Percentiles rank a stretch among this genome's conserved stretches.
These are phyloP conservation scores for Luffa acutangula DNA, from an alignment of 306 rosid species.

Conservation along the genomic window DNA sequence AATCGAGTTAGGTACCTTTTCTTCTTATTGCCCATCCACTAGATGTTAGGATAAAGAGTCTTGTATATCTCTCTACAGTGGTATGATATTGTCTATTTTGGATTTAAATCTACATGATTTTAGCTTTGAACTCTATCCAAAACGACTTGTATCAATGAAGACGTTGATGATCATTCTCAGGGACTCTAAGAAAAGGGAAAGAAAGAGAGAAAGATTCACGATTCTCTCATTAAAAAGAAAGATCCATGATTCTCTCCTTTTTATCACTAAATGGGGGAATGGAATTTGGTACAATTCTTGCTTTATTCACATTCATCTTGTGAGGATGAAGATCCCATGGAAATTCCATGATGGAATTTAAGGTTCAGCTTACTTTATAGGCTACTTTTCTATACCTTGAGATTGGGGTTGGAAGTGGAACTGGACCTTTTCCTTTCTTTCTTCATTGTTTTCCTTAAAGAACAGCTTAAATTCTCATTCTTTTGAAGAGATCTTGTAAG, in stretches of 20 bases:
- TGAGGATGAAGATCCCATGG: not conserved
- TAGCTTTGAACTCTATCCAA: not conserved
- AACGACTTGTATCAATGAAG: not conserved
- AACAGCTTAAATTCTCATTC: not conserved
- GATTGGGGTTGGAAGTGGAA: not conserved
- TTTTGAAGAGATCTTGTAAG: not conserved
- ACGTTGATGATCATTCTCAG: not conserved
- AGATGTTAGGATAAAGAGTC: not conserved
- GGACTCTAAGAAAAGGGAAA: too few relatives aligned
- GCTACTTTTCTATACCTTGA: not conserved
- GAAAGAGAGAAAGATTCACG: not conserved
- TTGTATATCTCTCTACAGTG: not conserved
- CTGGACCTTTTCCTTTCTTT: not conserved
- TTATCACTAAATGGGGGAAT: not conserved
- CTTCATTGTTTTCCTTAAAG: not conserved
- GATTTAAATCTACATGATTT: not conserved
- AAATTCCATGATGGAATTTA: too few relatives aligned
- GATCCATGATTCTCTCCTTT: not conserved
- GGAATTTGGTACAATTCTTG: not conserved
- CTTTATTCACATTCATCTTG: conserved; percentile 4
- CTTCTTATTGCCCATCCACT: not conserved
- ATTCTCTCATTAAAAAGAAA: not conserved
- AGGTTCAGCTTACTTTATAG: not conserved
- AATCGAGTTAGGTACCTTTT: not conserved
- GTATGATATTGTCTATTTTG: not conserved